A percentile compares a stretch with the other conserved stretches of the same genome.
These are phyloP conservation scores for Syncephalastrum monosporum DNA, from an alignment of 371 early-diverging fungal species.

Conservation along the genomic window DNA sequence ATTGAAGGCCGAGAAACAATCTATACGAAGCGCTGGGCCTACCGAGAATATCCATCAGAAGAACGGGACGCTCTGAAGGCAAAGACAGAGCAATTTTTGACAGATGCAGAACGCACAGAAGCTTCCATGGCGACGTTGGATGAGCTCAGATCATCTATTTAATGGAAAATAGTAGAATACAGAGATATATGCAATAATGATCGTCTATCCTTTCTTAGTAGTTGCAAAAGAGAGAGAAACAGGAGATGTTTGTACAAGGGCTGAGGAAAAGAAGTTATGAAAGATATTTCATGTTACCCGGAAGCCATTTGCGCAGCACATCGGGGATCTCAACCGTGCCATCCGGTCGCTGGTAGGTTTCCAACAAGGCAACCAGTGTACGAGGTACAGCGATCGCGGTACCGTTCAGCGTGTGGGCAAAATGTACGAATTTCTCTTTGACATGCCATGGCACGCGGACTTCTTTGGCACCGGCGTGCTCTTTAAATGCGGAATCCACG, in stretches of 20 bases:
- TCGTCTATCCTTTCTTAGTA: no score
- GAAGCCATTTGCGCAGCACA: conserved; percentile 74
- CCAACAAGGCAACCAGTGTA: conserved; percentile 82
- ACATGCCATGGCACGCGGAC: conserved; percentile 27
- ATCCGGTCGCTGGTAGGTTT: conserved; percentile 74
- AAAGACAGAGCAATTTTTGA: conserved; percentile 10
- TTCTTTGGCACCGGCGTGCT: conserved; percentile 23
- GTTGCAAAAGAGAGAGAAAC: no score
- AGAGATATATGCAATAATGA: no score
- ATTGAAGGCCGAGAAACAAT: conserved; percentile 29
- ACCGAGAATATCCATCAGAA: conserved; percentile 7
- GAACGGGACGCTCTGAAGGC: no score
- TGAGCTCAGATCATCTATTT: conserved; percentile 8
- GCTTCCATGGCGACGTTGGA: conserved; percentile 17
- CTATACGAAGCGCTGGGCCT: conserved; percentile 27
- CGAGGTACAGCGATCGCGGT: conserved; percentile 94
- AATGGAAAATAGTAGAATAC: no score
- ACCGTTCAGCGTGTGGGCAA: conserved; percentile 92
- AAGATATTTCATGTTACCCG: conserved; percentile 20
- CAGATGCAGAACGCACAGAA: conserved; percentile 14
- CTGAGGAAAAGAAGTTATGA: no score
- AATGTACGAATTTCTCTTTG: conserved; percentile 47
- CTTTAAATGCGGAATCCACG: conserved; percentile 20
- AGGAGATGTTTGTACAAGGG: no score
- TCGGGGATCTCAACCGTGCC: conserved; percentile 77